Evolutionary conservation across 129 eudicot genomes (phyloP), one percentile per base, ranked within the genome.

Genomic region (Tagetes erecta): DNA sequence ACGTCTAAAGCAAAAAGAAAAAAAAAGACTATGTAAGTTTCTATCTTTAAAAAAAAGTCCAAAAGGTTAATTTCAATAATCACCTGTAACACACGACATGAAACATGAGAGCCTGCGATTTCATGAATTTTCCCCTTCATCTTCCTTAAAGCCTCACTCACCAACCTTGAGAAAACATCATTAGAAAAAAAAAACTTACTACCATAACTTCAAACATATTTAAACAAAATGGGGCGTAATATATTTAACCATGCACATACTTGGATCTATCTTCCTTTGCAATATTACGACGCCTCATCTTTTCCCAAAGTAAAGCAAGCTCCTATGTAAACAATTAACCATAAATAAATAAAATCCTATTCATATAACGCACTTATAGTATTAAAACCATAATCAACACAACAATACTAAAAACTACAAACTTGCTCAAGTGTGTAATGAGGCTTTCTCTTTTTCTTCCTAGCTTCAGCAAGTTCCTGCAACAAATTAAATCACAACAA

Each of bases 81-180:
- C 36, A 93, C 98, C 98, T 93, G 98, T 64, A 93, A 88, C 45
- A 93, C 96, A 76, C 98, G 98, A 37, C 97, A 90, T 36, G 97
- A 90, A 49, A 93, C 88, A 78, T 93, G 98, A 62, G 98, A 93
- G 44, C 95, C 85, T 35, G 98, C 98, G 78, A 93, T 93, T 86
- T 93, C 98, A 66, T 80, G 85, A 72, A 88, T 85, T 73, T 88
- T 90, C 8, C 97, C 96, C 78, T 84, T 87, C 97, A 93, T 90
- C 84, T 90, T 93, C 79, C 77, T 78, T 67, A 93, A 38, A 50
- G 97, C 96, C 64, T 94, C 96, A 62, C 82, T 83, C 73, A 94
- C 82, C 78, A 85, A 80, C 84, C 99, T 94, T 63, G 37, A 40
- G 44, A 52, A 8, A 57, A 41, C 34, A 11, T 38, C 33, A 62